phyloP scores from a whole-genome alignment of 257 asterid genomes.

The Coffea canephora region DNA sequence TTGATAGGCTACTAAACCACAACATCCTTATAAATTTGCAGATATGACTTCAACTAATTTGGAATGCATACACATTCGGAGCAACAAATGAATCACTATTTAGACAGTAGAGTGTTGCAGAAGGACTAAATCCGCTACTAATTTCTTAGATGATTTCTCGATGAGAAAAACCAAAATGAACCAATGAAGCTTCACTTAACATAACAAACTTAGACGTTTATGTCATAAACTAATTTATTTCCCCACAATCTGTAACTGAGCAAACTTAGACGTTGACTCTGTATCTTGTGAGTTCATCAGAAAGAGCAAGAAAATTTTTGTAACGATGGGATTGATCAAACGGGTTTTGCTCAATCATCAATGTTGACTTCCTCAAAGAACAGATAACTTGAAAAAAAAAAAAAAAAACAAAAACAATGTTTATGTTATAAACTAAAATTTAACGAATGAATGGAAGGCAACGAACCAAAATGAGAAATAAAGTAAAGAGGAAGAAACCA shows the following conservation, averaged over 20 bases:
- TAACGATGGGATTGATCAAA: neutral
- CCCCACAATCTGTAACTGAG: too few species aligned
- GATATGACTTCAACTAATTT: neutral
- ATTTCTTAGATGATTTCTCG: neutral
- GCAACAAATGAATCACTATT: neutral
- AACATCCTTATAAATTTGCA: neutral
- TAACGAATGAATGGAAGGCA: neutral
- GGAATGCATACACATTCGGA: neutral
- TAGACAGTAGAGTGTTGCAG: neutral
- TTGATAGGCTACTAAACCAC: neutral
- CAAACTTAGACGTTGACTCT: too few species aligned
- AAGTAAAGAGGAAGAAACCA: slow-evolving; percentile 11
- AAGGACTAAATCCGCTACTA: neutral
- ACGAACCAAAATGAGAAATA: neutral
- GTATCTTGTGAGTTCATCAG: too few species aligned
- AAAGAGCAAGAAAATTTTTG: too few species aligned
- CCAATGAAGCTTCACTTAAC: neutral
- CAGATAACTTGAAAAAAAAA: too few species aligned
- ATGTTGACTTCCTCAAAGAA: neutral
- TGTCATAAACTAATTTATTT: too few species aligned
- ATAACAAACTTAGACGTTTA: too few species aligned
- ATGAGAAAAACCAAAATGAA: neutral
- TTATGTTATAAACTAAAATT: neutral
- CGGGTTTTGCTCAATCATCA: neutral
- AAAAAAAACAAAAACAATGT: too few species aligned